These are phyloP conservation scores for Pichia phayaonensis DNA, from an alignment of 805 yeast species.

Conservation along the genomic window DNA sequence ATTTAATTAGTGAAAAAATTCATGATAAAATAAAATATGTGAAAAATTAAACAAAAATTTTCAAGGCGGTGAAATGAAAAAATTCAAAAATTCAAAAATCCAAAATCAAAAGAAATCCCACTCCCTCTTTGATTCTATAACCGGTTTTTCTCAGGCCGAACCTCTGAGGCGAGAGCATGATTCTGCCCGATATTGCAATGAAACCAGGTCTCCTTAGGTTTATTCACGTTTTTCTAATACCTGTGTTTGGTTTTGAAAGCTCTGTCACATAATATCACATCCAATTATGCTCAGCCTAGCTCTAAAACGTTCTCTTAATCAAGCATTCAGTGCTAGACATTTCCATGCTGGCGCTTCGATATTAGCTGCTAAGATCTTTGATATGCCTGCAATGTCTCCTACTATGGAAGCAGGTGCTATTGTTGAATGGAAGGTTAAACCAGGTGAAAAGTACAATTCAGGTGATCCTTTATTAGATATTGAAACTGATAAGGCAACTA, in stretches of 20 bases:
- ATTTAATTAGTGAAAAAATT: neutral
- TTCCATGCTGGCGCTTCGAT: conserved; percentile 27
- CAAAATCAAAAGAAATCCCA: neutral
- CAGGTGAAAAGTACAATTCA: conserved; percentile 61
- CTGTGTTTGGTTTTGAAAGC: neutral
- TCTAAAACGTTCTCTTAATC: neutral
- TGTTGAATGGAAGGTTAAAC: conserved; percentile 80
- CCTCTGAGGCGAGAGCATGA: neutral
- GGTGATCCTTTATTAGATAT: conserved; percentile 82
- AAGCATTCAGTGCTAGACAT: conserved; percentile 6
- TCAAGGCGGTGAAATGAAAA: conserved; percentile 3
- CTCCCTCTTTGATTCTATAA: neutral
- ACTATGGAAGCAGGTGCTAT: conserved; percentile 96
- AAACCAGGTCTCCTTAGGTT: neutral
- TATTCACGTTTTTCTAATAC: no score
- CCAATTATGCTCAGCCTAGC: neutral
- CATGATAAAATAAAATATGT: neutral
- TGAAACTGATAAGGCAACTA: conserved; percentile 82
- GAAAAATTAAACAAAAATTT: conserved; percentile 2
- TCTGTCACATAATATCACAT: neutral
- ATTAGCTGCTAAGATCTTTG: conserved; percentile 44
- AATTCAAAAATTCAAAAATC: neutral
- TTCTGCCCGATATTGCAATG: neutral
- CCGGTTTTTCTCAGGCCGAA: neutral
- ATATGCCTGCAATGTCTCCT: conserved; percentile 99